A percentile compares a stretch with the other conserved stretches of the same genome.
Evolutionary conservation across 805 yeast genomes (phyloP).

Genomic region (Wickerhamomyces alni): DNA sequence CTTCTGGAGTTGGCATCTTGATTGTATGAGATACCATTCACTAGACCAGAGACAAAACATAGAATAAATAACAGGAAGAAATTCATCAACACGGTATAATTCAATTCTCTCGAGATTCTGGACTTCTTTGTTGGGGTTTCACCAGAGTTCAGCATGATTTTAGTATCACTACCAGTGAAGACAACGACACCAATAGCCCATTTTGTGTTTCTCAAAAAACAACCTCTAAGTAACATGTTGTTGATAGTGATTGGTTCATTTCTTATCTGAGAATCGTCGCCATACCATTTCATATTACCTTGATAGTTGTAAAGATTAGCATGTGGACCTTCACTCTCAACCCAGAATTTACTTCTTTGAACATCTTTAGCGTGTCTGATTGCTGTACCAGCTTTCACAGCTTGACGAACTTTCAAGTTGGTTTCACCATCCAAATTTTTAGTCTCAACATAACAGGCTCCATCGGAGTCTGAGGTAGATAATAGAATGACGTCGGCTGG

Average conservation of each 20-base stretch:
- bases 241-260: constrained; percentile 67
- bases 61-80: constrained; percentile 57
- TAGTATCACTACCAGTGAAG: constrained; percentile 75
- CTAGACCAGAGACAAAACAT: constrained; percentile 65
- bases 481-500: constrained; percentile 70
- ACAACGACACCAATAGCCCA: constrained; percentile 77
- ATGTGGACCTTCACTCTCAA: constrained; percentile 80
- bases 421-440: constrained; percentile 80
- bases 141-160: constrained; percentile 78
- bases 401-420: constrained; percentile 67
- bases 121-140: constrained; percentile 73
- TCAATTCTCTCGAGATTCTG: constrained; percentile 66
- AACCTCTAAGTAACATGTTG: constrained; percentile 68
- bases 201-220: constrained; percentile 71
- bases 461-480: constrained; percentile 61
- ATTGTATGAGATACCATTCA: constrained; percentile 62
- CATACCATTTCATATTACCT: constrained; percentile 54
- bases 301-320: constrained; percentile 67
- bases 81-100: constrained; percentile 62
- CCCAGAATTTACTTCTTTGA: constrained; percentile 45
- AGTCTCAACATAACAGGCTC: constrained; percentile 67
- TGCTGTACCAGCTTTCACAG: constrained; percentile 51
- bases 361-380: constrained; percentile 42
- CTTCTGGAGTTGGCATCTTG: constrained; percentile 43
- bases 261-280: constrained; percentile 29